Evolutionary conservation across 129 eudicot species (phyloP), one percentile per base, ranked within the genome.

Genomic region (Ambrosia artemisiifolia): DNA sequence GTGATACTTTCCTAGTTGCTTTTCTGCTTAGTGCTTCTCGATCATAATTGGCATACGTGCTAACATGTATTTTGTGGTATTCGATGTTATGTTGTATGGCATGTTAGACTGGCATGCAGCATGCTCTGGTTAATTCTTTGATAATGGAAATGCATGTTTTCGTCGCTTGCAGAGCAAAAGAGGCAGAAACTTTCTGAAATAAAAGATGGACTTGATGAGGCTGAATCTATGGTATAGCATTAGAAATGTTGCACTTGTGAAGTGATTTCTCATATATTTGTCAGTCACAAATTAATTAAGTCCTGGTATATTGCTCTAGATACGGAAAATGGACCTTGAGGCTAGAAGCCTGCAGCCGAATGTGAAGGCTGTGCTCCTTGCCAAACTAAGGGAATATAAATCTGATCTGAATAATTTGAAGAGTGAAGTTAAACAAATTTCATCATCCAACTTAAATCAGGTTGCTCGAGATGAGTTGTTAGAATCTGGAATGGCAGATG

Each of bases 321-420:
- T 63, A 35, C 46, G 67, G 46, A 38, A 61, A 83, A 87, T 87
- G 93, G 93, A 87, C 77, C 85, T 84, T 35, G 93, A 87, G 73
- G 93, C 89, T 13, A 84, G 93, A 82, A 87, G 87, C 70, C 72
- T 87, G 83, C 93, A 82, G 82, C 89, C 87, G 40, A 84, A 82
- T 63, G 78, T 82, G 77, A 87, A 80, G 71, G 93, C 87, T 19
- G 84, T 87, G 63, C 87, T 87, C 35, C 89, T 87, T 66, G 87
- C 89, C 2, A 87, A 84, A 77, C 62, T 87, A 28, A 84, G 93
- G 75, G 93, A 87, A 64, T 87, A 87, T 71, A 84, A 84, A 71
- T 84, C 89, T 33, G 89, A 87, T 78, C 73, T 87, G 78, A 87
- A 84, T 78, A 84, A 87, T 63, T 68, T 82, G 76, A 87, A 87